A percentile compares a stretch with the other conserved stretches of the same genome.
Evolutionary conservation across 495 filamentous ascomycete genomes (phyloP).

Genomic region (Glarea lozoyensis): DNA sequence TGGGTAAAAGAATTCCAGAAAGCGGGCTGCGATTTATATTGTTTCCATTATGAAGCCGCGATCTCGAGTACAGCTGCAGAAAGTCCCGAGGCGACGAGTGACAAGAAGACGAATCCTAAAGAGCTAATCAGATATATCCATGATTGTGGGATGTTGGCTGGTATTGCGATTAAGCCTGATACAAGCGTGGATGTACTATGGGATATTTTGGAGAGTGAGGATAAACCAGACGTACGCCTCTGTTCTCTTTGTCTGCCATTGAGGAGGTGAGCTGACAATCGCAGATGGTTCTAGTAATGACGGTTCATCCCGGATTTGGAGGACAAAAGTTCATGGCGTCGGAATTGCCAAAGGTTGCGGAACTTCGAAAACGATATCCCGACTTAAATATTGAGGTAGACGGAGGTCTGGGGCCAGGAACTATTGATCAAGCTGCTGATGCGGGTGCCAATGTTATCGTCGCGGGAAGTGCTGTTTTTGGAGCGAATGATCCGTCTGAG

Average conservation of each 20-base stretch:
- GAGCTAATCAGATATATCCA: constrained; percentile 89
- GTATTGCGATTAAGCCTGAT: constrained; percentile 90
- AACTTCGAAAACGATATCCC: constrained; percentile 75
- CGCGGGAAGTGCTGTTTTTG: constrained; percentile 94
- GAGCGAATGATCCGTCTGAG: constrained; percentile 74
- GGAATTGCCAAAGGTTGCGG: constrained; percentile 86
- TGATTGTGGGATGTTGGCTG: constrained; percentile 77
- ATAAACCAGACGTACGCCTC: constrained; percentile 84
- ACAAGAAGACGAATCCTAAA: constrained; percentile 62
- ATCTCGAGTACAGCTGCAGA: constrained; percentile 74
- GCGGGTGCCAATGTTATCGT: constrained; percentile 98
- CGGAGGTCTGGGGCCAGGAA: constrained; percentile 78
- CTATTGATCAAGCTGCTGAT: constrained; percentile 89
- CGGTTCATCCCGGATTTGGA: constrained; percentile 93
- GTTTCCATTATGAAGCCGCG: constrained; percentile 99
- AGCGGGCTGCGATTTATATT: constrained; percentile 95
- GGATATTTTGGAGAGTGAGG: constrained; percentile 71
- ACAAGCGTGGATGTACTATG: constrained; percentile 86
- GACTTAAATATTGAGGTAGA: constrained; percentile 95
- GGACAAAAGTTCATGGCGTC: constrained; percentile 98
- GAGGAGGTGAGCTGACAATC: constrained; percentile 1
- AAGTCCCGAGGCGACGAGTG: constrained; percentile 56
- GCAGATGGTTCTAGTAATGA: constrained; percentile 98
- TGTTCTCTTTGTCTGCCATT: no score
- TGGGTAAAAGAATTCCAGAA: constrained; percentile 93